Percentiles rank a stretch among this genome's conserved stretches.
Conservation (phyloP, 148 eudicot species). For the Fagopyrum esculentum region DNA sequence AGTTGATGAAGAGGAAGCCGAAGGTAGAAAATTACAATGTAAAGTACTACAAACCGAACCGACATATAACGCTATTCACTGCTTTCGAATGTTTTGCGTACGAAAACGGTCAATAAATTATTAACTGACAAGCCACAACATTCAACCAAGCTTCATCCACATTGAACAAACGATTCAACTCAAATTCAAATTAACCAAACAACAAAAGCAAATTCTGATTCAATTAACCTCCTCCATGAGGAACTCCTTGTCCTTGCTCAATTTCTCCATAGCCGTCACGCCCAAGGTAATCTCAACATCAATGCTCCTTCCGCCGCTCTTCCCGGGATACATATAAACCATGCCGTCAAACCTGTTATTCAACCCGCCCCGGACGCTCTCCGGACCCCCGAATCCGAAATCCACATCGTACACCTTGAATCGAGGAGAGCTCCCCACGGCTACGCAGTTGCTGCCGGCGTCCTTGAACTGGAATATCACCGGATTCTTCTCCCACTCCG, state of each 20-base stretch:
- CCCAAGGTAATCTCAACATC: conserved; percentile 93
- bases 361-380: conserved; percentile 81
- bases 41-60: too few species aligned
- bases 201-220: background rate
- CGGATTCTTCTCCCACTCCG: conserved; percentile 79
- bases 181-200: background rate
- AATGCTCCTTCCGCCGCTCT: conserved; percentile 68
- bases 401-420: conserved; percentile 91
- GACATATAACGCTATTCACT: too few species aligned
- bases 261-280: conserved; percentile 58
- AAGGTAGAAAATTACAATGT: too few species aligned
- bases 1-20: too few species aligned
- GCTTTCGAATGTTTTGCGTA: too few species aligned
- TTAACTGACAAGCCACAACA: background rate
- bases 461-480: conserved; percentile 81
- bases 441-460: conserved; percentile 89
- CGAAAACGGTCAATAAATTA: too few species aligned
- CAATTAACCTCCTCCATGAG: conserved; percentile 35
- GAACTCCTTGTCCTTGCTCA: conserved; percentile 76
- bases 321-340: conserved; percentile 84
- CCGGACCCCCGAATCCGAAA: conserved; percentile 80
- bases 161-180: background rate
- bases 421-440: conserved; percentile 92
- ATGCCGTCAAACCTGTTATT: conserved; percentile 95
- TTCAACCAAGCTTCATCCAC: background rate